Evolutionary conservation across 2,329 filamentous ascomycete genomes (phyloP).

Genomic region (Penicillium brevicompactum): DNA sequence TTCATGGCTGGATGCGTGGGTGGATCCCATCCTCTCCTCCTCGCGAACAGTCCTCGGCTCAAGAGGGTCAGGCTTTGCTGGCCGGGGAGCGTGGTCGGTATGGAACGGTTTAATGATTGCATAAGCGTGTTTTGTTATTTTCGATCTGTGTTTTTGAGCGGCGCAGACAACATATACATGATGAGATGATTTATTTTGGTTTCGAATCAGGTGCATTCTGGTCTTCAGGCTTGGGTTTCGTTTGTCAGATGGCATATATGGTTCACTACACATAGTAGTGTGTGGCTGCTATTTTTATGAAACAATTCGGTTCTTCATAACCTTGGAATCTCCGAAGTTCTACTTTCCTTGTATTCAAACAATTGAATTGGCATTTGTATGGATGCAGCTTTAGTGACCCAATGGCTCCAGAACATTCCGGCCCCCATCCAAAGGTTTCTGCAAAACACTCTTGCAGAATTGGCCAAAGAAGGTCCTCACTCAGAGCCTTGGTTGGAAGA

Average conservation of each 20-base stretch:
- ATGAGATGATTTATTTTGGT: constrained; percentile 5
- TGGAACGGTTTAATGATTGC: constrained; percentile 32
- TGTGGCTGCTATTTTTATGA: no score
- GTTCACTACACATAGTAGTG: no score
- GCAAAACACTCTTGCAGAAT: no score
- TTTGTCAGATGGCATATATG: not conserved
- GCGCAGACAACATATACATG: constrained; percentile 5
- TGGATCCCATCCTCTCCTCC: constrained; percentile 59
- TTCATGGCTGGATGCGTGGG: constrained; percentile 67
- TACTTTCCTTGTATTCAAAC: no score
- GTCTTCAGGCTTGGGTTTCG: not conserved
- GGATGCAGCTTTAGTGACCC: no score
- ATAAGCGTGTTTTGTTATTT: not conserved
- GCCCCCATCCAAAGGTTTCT: no score
- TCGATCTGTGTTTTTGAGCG: not conserved
- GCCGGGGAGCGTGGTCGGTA: constrained; percentile 32
- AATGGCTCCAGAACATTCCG: no score
- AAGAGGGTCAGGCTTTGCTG: constrained; percentile 36
- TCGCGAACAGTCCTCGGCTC: constrained; percentile 20
- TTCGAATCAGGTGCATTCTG: not conserved
- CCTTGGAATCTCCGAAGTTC: no score
- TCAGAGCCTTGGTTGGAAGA: no score
- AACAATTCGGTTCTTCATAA: no score
- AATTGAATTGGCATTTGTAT: no score
- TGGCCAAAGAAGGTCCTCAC: no score